Evolutionary conservation across 768 basidiomycete species (phyloP).

Genomic region (Termitomyces sp.): DNA sequence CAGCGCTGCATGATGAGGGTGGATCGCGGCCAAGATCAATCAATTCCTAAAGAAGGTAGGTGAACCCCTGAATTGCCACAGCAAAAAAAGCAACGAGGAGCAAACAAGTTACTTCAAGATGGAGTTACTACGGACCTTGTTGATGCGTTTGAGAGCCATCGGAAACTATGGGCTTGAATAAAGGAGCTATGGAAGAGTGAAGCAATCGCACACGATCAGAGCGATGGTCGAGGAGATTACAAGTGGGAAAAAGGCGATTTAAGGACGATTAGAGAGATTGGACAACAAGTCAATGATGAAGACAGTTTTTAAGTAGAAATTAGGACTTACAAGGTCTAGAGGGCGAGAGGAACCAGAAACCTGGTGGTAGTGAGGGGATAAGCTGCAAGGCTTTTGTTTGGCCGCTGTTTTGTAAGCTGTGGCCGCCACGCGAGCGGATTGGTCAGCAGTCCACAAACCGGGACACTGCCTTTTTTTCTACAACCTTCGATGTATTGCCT

Average conservation of each 20-base stretch:
- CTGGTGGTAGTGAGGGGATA: constrained; percentile 50
- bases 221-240: constrained; percentile 21
- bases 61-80: constrained; percentile 18
- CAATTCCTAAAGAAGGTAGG: constrained; percentile 70
- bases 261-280: constrained; percentile 24
- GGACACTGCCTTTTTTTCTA: constrained; percentile 16
- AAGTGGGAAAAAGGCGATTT: constrained; percentile 26
- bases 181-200: constrained; percentile 26
- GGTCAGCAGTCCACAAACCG: constrained; percentile 33
- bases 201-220: constrained; percentile 43
- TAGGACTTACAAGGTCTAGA: constrained; percentile 30
- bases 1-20: constrained; percentile 98
- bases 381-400: constrained; percentile 41
- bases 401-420: constrained; percentile 41
- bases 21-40: constrained; percentile 99
- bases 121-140: constrained; percentile 64
- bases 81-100: constrained; percentile 4
- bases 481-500: constrained; percentile 12
- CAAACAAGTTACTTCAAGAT: constrained; percentile 7
- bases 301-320: constrained; percentile 1
- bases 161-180: constrained; percentile 23
- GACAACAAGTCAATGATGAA: constrained; percentile 14
- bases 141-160: constrained; percentile 99
- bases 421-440: constrained; percentile 29
- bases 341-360: constrained; percentile 23